These are phyloP conservation scores for Biscogniauxia marginata DNA, from an alignment of 2,329 filamentous ascomycete species.

Conservation along the genomic window DNA sequence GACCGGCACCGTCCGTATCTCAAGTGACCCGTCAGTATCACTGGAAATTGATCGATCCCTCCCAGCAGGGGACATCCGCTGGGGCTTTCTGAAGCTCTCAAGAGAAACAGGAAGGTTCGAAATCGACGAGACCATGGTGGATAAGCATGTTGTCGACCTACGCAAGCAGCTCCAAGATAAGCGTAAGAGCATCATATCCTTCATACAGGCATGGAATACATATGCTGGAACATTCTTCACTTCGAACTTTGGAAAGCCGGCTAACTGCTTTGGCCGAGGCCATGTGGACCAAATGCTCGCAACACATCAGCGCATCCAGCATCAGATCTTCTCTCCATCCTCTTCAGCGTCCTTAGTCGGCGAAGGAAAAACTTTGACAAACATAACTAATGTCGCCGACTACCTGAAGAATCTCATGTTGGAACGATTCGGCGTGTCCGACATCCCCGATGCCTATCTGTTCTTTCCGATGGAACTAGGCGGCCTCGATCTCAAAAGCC, in stretches of 20 bases:
- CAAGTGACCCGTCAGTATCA: slow-evolving; percentile 17
- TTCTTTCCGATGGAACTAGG: slow-evolving; percentile 47
- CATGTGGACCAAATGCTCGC: slow-evolving; percentile 53
- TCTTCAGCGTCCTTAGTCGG: slow-evolving; percentile 19
- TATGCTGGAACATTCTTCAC: slow-evolving; percentile 52
- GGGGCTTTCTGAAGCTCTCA: slow-evolving; percentile 58
- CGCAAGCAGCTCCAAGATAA: slow-evolving; percentile 53
- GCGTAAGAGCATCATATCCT: slow-evolving; percentile 48
- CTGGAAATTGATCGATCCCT: slow-evolving; percentile 35
- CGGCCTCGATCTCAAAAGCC: slow-evolving; percentile 46
- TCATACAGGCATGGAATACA: slow-evolving; percentile 50
- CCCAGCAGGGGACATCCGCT: slow-evolving; percentile 48
- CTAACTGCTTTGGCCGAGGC: slow-evolving; percentile 50
- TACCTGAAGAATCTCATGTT: slow-evolving; percentile 53
- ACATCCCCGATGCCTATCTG: slow-evolving; percentile 46
- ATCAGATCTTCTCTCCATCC: slow-evolving; percentile 42
- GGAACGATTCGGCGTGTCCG: slow-evolving; percentile 47
- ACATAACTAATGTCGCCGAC: slow-evolving; percentile 46
- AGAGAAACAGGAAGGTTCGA: slow-evolving; percentile 51
- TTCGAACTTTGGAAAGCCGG: slow-evolving; percentile 51
- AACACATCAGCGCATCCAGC: slow-evolving; percentile 49
- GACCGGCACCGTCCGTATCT: slow-evolving; percentile 47
- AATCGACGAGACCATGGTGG: slow-evolving; percentile 59
- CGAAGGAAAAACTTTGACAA: slow-evolving; percentile 11
- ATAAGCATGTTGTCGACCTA: slow-evolving; percentile 59